Conservation (phyloP, 352 stramenopile species). For the Globisporangium uncinulatum region DNA sequence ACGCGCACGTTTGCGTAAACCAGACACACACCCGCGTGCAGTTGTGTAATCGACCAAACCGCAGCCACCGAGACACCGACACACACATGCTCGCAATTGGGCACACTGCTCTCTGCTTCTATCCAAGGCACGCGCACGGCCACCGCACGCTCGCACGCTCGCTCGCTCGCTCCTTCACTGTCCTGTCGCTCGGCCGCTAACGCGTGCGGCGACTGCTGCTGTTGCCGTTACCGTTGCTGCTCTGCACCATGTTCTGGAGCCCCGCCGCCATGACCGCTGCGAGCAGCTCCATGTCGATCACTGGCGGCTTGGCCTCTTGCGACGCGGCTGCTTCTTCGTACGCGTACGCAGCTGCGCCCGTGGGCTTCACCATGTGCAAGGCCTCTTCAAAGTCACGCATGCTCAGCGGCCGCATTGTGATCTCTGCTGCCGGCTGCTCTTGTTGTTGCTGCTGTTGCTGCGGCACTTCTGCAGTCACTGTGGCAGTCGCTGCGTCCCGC, state of each 20-base stretch:
- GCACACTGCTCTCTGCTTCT: too few species aligned
- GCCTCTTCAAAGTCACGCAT: slow-evolving; percentile 86
- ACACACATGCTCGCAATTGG: background rate
- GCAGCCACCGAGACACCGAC: background rate
- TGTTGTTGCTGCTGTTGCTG: slow-evolving; percentile 8
- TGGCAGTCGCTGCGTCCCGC: slow-evolving; percentile 19
- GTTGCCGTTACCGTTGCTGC: slow-evolving; percentile 19
- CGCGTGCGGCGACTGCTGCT: background rate
- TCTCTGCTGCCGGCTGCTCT: slow-evolving; percentile 9
- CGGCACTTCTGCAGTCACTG: background rate
- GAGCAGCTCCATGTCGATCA: slow-evolving; percentile 78
- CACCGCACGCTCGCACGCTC: background rate
- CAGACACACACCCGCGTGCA: too few species aligned
- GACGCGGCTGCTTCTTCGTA: slow-evolving; percentile 44
- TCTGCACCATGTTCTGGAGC: slow-evolving; percentile 82
- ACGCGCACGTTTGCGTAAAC: slow-evolving; percentile 60
- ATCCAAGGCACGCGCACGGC: too few species aligned
- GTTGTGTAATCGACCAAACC: slow-evolving; percentile 23
- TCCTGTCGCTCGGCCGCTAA: background rate
- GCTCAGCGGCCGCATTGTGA: slow-evolving; percentile 59
- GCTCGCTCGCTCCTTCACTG: background rate
- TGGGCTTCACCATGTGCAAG: slow-evolving; percentile 81
- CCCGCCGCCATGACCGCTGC: slow-evolving; percentile 76
- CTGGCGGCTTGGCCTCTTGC: slow-evolving; percentile 32
- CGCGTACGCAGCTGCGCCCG: slow-evolving; percentile 69